These are phyloP conservation scores for Suhomyces prunicola DNA, from an alignment of 805 yeast species.

Conservation along the genomic window DNA sequence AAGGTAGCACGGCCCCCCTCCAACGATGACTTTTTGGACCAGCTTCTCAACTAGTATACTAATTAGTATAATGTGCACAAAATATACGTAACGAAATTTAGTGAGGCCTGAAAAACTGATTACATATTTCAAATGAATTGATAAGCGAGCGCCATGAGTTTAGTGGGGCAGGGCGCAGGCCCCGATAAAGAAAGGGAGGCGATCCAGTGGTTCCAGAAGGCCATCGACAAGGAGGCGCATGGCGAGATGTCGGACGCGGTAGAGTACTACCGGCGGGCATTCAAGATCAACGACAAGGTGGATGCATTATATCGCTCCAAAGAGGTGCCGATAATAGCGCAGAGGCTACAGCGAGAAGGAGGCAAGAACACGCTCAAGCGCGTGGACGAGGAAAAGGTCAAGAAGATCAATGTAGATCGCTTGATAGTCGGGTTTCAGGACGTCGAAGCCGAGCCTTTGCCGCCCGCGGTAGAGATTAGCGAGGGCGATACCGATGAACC, in stretches of 20 bases:
- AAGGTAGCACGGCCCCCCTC: background rate
- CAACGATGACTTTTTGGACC: constrained; percentile 14
- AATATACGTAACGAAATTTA: background rate
- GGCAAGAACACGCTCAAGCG: constrained; percentile 28
- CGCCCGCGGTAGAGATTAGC: constrained; percentile 12
- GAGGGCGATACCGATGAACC: constrained; percentile 13
- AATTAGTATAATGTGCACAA: background rate
- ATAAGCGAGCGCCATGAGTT: background rate
- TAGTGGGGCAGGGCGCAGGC: background rate
- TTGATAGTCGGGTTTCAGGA: constrained; percentile 36
- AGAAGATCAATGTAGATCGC: constrained; percentile 39
- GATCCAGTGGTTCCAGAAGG: constrained; percentile 62
- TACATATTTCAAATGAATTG: background rate
- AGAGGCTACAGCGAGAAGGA: constrained; percentile 17
- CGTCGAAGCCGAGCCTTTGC: constrained; percentile 29
- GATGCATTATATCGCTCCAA: constrained; percentile 65
- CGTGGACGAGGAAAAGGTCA: constrained; percentile 36
- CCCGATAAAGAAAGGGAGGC: constrained; percentile 38
- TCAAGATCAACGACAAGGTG: constrained; percentile 55
- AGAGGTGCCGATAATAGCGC: constrained; percentile 42
- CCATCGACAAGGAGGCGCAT: constrained; percentile 63
- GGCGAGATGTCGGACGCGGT: constrained; percentile 86
- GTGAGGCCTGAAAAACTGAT: background rate
- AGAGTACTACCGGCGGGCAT: constrained; percentile 66
- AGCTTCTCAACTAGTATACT: constrained; percentile 10